Base-by-base conservation (phyloP, 352 stramenopile species). In the Aphanomyces astaci region DNA sequence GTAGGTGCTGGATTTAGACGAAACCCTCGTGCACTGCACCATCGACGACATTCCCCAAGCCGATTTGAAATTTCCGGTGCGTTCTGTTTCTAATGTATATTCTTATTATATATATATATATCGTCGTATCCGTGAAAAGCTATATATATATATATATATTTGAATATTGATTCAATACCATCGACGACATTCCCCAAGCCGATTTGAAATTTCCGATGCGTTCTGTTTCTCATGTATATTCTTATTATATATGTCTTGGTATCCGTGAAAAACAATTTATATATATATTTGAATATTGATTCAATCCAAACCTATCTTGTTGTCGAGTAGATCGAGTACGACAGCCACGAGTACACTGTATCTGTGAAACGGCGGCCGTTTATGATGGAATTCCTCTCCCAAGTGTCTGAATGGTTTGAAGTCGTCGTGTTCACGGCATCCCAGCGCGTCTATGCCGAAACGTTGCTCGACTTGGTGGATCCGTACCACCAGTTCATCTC, bases 391-490 rank as follows among this genome's bases (percentile, higher is more conserved):
- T 99, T 99, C 76, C 78, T 99, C 31, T 82, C 90, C 43, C 80
- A 81, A 33, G 94, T 98, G 11, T 81, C 84, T 4, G 85, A 87
- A 53, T 80, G 95, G 27, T 99, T 98, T 71, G 97, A 99, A 75
- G 94, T 99, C n/a, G 89, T 99, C n/a, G 87, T 99, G 4, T 99
- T 99, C 77, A 99, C 97, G 1, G 97, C 97, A 0, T 98, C 89
- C 28, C 97, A 94, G 72, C 84, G 84, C 48, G 85, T 81, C 17
- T 98, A 99, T 74, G 97, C 97, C 0, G 93, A 99, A 72, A 95
- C 96, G 59, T 79, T 99, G 56, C 86, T 99, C 53, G 94, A 99
- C 77, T 79, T 98, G 59, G 86, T 99, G 63, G 97, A 99, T 78
- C 96, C 96, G 13, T 73, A 95, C 30, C 73, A 82, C 39, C 84